Evolutionary conservation across 202 grass and related monocot species (phyloP).

Genomic region (Schoenoplectus tabernaemontani): DNA sequence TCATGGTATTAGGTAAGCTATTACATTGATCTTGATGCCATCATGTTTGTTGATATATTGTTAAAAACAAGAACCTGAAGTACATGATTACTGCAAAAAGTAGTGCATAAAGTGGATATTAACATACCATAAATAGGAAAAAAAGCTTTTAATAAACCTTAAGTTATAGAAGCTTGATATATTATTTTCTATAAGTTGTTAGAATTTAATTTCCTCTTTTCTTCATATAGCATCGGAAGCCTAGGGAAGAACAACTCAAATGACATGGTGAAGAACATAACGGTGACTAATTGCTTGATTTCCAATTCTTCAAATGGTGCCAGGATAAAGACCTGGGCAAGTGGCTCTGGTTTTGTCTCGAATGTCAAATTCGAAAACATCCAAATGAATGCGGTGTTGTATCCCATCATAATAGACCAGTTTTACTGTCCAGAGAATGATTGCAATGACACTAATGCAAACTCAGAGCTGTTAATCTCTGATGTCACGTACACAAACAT

Average conservation of each 20-base stretch:
- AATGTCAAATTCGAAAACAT: conserved; percentile 22
- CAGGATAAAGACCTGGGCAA: conserved; percentile 43
- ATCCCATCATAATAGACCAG: conserved; percentile 39
- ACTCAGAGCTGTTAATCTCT: conserved; percentile 20
- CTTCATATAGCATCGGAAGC: conserved; percentile 11
- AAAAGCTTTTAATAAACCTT: background rate
- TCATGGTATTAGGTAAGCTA: conserved; percentile 26
- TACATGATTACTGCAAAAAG: background rate
- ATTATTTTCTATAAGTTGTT: background rate
- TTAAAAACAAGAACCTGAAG: background rate
- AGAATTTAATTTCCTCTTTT: background rate
- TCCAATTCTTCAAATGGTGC: conserved; percentile 17
- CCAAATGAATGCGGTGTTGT: conserved; percentile 18
- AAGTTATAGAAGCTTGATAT: background rate
- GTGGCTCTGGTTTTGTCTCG: conserved; percentile 19
- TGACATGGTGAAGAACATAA: conserved; percentile 18
- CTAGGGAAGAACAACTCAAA: background rate
- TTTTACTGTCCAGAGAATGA: conserved; percentile 29
- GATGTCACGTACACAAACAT: conserved; percentile 23
- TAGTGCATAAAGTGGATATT: background rate
- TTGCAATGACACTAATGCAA: background rate
- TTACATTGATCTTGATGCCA: background rate
- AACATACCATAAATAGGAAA: background rate
- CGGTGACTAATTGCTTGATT: conserved; percentile 16
- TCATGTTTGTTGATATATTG: background rate